A percentile compares a stretch with the other conserved stretches of the same genome.
Conservation (phyloP, 2,329 filamentous ascomycete genomes). For the Acephala macrosclerotiorum region DNA sequence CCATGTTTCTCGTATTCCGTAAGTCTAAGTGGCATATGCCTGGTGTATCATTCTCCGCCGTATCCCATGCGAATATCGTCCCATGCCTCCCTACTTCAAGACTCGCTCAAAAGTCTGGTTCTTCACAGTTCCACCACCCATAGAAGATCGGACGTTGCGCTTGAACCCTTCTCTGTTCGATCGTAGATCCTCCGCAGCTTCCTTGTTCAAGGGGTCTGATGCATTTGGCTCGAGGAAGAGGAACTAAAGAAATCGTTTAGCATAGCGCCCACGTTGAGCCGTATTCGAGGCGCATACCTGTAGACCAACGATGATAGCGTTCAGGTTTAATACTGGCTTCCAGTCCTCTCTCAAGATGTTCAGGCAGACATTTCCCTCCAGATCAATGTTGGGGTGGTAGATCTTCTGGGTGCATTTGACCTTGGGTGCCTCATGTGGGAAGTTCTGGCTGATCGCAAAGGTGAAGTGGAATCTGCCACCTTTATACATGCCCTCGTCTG, state of each 20-base stretch:
- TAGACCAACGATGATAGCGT: conserved; percentile 93
- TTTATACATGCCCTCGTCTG: conserved; percentile 89
- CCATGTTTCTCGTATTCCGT: conserved; percentile 34
- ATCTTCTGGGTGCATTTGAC: conserved; percentile 98
- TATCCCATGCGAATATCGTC: neutral
- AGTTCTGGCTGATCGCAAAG: conserved; percentile 92
- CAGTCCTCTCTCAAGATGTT: conserved; percentile 98
- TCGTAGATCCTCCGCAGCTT: conserved; percentile 91
- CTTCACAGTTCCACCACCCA: conserved; percentile 81
- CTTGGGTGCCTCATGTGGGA: conserved; percentile 96
- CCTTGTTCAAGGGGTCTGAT: conserved; percentile 97
- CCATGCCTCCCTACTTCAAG: conserved; percentile 54
- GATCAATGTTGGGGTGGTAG: conserved; percentile 98
- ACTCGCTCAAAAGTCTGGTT: conserved; percentile 81
- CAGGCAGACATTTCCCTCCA: conserved; percentile 96
- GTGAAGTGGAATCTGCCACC: conserved; percentile 86
- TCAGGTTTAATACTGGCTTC: conserved; percentile 97
- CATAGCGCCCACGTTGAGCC: neutral
- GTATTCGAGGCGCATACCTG: conserved; percentile 64
- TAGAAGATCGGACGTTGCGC: conserved; percentile 84
- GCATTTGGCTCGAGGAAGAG: conserved; percentile 98
- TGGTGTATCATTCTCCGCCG: conserved; percentile 21
- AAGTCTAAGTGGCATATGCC: conserved; percentile 34
- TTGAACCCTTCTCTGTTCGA: conserved; percentile 88
- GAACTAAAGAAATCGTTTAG: conserved; percentile 65